Evolutionary conservation across 2,329 filamentous ascomycete species (phyloP), one percentile per base, ranked within the genome.

Genomic region (Talaromyces sp.): DNA sequence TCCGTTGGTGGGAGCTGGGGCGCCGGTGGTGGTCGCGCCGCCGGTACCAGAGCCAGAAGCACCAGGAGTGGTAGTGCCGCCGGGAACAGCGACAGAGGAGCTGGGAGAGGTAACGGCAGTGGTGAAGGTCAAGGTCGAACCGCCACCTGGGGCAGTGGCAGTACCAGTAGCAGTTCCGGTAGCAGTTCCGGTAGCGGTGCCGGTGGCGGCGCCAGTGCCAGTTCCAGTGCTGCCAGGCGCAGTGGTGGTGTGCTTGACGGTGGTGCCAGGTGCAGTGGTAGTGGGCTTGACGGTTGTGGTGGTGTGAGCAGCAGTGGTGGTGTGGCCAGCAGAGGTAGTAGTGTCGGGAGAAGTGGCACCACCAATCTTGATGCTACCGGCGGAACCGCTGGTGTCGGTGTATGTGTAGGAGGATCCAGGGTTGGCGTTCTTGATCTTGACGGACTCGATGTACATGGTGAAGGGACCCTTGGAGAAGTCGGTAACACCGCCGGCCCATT

Each of bases 391-490:
- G 53, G 78, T 77, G 70, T 90, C 88, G 30, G 80, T 80, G 68
- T 85, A 92, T 55, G 81, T 75, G 71, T 92, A 93, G 68, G 85
- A 84, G 66, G 84, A 84, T 53, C 77, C 80, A 1, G 86, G 85
- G 57, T 80, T 84, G 70, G 83, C 84, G 75, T 84, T 85, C 65
- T 76, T 69, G 59, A 84, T 80, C 36, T 80, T 78, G 32, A 85
- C 76, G 27, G 81, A 85, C 79, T 90, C 84, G 65, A 93, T 82
- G 64, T 84, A 86, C 89, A 93, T 93, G 69, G 82, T 86, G 78
- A 85, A 93, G 0, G 90, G 90, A 0, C 80, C 87, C 28, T 84
- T 70, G 56, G 73, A 71, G 73, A 88, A 93, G 72, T 92, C 81
- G 49, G 88, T 91, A 58, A 78, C 69, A 61, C 88, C 88, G 59